These are phyloP conservation scores for Lactarius quietus DNA, from an alignment of 768 basidiomycete genomes.

Conservation along the genomic window DNA sequence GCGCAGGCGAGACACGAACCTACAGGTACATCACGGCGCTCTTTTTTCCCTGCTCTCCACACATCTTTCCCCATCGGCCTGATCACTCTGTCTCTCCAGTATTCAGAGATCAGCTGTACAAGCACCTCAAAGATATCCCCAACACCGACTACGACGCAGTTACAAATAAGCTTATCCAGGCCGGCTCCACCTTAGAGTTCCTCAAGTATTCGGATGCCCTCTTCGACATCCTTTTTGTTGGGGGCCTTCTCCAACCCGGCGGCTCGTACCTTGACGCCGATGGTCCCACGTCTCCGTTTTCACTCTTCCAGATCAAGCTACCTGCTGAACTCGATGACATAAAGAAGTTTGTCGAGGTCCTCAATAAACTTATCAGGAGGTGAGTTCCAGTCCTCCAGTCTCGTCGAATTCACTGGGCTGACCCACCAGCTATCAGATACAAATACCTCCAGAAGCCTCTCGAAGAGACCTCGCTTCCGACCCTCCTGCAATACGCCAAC, in stretches of 20 bases:
- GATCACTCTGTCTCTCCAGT: constrained; percentile 42
- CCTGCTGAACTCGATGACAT: constrained; percentile 80
- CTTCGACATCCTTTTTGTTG: constrained; percentile 94
- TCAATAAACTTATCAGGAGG: constrained; percentile 96
- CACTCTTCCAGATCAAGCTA: constrained; percentile 76
- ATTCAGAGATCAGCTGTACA: constrained; percentile 91
- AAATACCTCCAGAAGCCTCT: constrained; percentile 99
- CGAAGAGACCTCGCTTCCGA: constrained; percentile 78
- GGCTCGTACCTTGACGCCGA: constrained; percentile 88
- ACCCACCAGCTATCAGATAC: constrained; percentile 55
- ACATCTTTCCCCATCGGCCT: constrained; percentile 16
- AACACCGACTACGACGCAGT: constrained; percentile 80
- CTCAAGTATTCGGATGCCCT: constrained; percentile 97
- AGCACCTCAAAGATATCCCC: constrained; percentile 81
- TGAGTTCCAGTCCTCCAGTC: constrained; percentile 32
- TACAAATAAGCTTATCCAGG: constrained; percentile 81
- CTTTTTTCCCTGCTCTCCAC: not conserved
- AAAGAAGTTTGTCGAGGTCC: constrained; percentile 90
- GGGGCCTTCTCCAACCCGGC: constrained; percentile 94
- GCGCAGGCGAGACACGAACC: constrained; percentile 94
- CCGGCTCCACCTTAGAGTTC: constrained; percentile 89
- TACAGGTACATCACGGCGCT: constrained; percentile 43
- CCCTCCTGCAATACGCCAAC: constrained; percentile 83
- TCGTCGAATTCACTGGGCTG: constrained; percentile 10
- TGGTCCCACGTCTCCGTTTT: constrained; percentile 83